Conservation (phyloP, 129 eudicot species). For the Sambucus nigra region DNA sequence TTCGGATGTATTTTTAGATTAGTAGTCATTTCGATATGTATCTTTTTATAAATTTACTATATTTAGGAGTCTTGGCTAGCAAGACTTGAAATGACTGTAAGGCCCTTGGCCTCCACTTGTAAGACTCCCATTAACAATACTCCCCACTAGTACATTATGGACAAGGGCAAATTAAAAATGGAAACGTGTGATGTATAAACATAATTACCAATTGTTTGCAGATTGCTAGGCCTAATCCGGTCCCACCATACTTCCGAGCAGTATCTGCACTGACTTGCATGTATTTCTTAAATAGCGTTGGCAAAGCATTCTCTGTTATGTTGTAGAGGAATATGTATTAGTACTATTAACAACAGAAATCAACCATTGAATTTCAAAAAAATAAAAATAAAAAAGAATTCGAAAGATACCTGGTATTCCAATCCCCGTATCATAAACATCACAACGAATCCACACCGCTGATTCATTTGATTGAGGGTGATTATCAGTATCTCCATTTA, state of each 20-base stretch:
- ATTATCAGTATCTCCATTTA: slow-evolving; percentile 27
- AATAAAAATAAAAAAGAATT: background rate
- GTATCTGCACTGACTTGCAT: slow-evolving; percentile 97
- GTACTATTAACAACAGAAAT: background rate
- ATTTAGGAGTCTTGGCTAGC: no score
- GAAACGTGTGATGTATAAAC: background rate
- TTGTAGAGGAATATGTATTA: background rate
- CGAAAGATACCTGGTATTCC: slow-evolving; percentile 80
- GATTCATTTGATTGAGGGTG: slow-evolving; percentile 33
- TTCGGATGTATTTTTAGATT: no score
- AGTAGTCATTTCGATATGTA: no score
- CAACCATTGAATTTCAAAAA: no score
- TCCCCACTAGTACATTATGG: no score
- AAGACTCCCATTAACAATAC: no score
- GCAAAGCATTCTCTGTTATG: slow-evolving; percentile 66
- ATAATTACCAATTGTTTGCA: slow-evolving; percentile 85
- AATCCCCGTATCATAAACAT: slow-evolving; percentile 90
- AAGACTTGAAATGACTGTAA: no score
- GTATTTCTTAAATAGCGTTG: slow-evolving; percentile 82
- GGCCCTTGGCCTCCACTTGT: no score
- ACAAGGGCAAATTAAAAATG: background rate
- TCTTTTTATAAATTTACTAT: no score
- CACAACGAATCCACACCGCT: slow-evolving; percentile 85
- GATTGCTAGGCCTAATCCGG: slow-evolving; percentile 93
- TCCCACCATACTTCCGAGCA: slow-evolving; percentile 97